A percentile compares a stretch with the other conserved stretches of the same genome.
phyloP scores from a whole-genome alignment of 2,329 filamentous ascomycete species.

The Penicillium sp. region DNA sequence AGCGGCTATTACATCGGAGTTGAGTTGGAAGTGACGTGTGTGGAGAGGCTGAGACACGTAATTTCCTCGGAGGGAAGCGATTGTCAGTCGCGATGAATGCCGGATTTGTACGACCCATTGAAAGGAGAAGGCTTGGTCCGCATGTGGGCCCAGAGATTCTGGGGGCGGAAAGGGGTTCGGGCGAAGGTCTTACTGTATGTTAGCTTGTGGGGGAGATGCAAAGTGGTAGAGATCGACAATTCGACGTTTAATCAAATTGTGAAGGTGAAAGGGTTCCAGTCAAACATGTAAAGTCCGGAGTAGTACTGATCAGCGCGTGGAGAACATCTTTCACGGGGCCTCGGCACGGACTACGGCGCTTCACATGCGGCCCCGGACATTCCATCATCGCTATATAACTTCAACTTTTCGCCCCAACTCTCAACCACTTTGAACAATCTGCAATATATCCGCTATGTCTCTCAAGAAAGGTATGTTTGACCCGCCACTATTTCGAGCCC shows the following conservation, averaged over 20 bases:
- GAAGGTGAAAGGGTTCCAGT: not conserved
- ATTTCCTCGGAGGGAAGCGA: slow-evolving; percentile 13
- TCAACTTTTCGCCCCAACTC: slow-evolving; percentile 1
- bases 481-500: not conserved
- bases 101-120: slow-evolving; percentile 16
- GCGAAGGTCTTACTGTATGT: not conserved
- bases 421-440: not conserved
- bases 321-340: slow-evolving; percentile 12
- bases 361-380: slow-evolving; percentile 25
- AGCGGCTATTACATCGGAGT: slow-evolving; percentile 26
- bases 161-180: slow-evolving; percentile 3
- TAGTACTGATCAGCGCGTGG: slow-evolving; percentile 1
- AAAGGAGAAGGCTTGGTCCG: not conserved
- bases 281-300: not conserved
- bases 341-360: slow-evolving; percentile 18
- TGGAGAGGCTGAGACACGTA: not conserved
- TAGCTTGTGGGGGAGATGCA: not conserved
- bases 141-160: slow-evolving; percentile 6
- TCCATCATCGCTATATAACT: slow-evolving; percentile 22
- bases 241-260: not conserved
- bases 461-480: slow-evolving; percentile 68
- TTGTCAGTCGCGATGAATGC: slow-evolving; percentile 17
- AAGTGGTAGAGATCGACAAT: not conserved
- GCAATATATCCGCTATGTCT: slow-evolving; percentile 57
- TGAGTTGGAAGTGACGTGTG: slow-evolving; percentile 25